Evolutionary conservation across 305 asterid species (phyloP).

Genomic region (Fraxinus velutina): DNA sequence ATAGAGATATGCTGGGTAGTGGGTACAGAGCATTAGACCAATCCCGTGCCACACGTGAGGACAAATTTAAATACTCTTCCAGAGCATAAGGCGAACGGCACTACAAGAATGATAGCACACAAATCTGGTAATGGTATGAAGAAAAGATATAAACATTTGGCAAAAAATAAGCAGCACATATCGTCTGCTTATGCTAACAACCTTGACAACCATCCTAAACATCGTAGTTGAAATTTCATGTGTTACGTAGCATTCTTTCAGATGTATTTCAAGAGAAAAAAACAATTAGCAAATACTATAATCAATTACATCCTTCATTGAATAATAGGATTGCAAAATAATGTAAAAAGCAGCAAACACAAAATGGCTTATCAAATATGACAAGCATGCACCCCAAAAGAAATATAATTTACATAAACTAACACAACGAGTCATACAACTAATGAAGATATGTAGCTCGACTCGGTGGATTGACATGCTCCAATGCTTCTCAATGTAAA

Average conservation of each 20-base stretch:
- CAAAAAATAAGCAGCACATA: slow-evolving; percentile 4
- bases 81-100: slow-evolving; percentile 7
- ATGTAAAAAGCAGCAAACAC: not conserved
- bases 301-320: not conserved
- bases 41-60: not conserved
- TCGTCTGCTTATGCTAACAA: not conserved
- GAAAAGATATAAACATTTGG: not conserved
- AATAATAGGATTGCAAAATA: not conserved
- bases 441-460: no score
- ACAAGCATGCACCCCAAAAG: no score
- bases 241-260: not conserved
- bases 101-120: not conserved
- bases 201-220: not conserved
- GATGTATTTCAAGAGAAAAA: not conserved
- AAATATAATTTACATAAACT: no score
- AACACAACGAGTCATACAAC: no score
- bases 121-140: not conserved
- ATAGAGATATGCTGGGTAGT: not conserved
- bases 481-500: not conserved
- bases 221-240: not conserved
- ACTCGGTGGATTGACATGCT: no score
- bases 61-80: not conserved
- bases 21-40: slow-evolving; percentile 1
- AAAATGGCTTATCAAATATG: no score
- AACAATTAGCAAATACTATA: not conserved